Percentiles rank a stretch among this genome's conserved stretches.
These are phyloP conservation scores for Debaryomyces subglobosus DNA, from an alignment of 1,139 yeast genomes.

Conservation along the genomic window DNA sequence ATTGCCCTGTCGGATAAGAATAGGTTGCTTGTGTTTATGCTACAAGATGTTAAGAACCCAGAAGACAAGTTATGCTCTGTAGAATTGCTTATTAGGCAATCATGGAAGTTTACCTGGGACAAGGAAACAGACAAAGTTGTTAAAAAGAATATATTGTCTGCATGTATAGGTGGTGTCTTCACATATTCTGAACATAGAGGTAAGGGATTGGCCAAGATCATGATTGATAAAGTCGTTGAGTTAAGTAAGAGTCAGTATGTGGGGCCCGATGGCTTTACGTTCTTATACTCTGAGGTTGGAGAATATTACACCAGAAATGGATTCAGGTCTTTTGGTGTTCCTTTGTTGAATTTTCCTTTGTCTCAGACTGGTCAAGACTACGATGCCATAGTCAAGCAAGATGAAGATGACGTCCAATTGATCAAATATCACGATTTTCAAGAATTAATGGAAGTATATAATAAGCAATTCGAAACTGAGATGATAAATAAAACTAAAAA, in stretches of 20 bases:
- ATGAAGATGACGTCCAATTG: constrained; percentile 14
- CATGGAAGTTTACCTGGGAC: constrained; percentile 27
- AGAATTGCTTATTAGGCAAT: constrained; percentile 39
- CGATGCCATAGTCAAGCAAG: constrained; percentile 1
- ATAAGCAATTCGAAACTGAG: constrained; percentile 21
- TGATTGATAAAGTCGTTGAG: constrained; percentile 56
- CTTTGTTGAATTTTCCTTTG: constrained; percentile 23
- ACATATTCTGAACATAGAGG: constrained; percentile 61
- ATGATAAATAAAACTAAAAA: constrained; percentile 20
- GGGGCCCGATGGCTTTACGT: constrained; percentile 46
- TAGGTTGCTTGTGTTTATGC: constrained; percentile 33
- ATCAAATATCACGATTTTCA: constrained; percentile 38
- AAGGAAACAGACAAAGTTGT: constrained; percentile 21
- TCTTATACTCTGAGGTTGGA: constrained; percentile 74
- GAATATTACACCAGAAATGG: constrained; percentile 65
- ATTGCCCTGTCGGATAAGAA: constrained; percentile 27
- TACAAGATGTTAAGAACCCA: constrained; percentile 24
- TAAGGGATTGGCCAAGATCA: constrained; percentile 62
- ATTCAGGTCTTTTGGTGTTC: constrained; percentile 54
- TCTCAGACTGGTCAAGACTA: not conserved
- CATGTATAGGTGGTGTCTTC: constrained; percentile 68
- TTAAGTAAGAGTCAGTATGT: constrained; percentile 24
- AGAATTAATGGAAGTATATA: constrained; percentile 26
- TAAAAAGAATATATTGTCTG: constrained; percentile 36
- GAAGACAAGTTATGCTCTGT: constrained; percentile 34